Base-by-base conservation (phyloP, 805 yeast genomes). In the Metschnikowia santaceciliae region DNA sequence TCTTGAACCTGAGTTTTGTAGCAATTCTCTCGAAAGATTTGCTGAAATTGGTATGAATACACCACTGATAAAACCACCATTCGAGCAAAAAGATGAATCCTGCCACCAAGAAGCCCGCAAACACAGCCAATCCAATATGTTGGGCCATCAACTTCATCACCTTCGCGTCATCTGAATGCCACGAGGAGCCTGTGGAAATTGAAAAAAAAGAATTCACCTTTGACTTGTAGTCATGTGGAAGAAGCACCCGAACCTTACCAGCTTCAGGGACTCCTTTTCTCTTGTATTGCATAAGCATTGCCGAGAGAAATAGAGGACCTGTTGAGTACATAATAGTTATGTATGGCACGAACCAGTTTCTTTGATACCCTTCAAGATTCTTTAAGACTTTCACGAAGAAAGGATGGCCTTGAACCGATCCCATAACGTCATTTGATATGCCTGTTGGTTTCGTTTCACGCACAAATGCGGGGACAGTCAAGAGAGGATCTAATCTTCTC, bases 261-360 rank as follows among this genome's bases (percentile, higher is more conserved):
- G 81, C 78, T 32, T 78, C 86, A 0, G 87, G 82, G 17, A 83
- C 80, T 1, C 85, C 85, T 86, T 88, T 84, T 57, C 96, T 77
- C 67, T 86, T 87, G 68, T 87, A 90, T 61, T 84, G 88, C 68
- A 88, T 88, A 90, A 96, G 87, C 59, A 91, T 78, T 34, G 88
- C 90, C 19, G 94, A 85, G 41, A 91, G 74, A 63, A 88, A 90
- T 50, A 91, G 71, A 0, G 97, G 97, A 11, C 97, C 97, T 0
- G 97, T 91, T 11, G 95, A 84, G 62, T 82, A 86, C 96, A 91
- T 89, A 66, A 91, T 90, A 33, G 97, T 90, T 54, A 90, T 73
- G 70, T 91, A 91, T 13, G 97, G 96, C 15, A 89, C 82, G 35
- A 86, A 69, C 87, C 95, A 90, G 67, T 88, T 86, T 42, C 71